Conservation (phyloP, 495 filamentous ascomycete genomes). For the Aspergillus bridgeri region DNA sequence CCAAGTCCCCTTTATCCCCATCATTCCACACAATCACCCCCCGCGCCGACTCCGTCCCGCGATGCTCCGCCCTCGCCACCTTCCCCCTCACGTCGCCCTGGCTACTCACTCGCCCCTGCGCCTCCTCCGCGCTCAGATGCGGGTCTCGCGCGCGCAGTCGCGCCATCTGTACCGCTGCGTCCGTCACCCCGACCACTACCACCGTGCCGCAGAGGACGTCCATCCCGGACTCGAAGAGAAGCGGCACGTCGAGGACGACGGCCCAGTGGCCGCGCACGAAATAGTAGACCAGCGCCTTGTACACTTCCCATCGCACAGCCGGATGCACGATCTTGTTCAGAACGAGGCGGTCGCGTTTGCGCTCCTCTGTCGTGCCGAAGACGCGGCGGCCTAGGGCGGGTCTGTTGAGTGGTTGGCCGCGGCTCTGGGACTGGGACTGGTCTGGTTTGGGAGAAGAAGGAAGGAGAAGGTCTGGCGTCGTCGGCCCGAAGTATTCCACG, state of each 20-base stretch:
- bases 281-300: constrained; percentile 56
- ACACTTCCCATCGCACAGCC: constrained; percentile 73
- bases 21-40: constrained; percentile 91
- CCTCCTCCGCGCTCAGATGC: constrained; percentile 71
- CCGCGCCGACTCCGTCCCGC: constrained; percentile 50
- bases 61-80: constrained; percentile 62
- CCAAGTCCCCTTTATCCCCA: constrained; percentile 62
- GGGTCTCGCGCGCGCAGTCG: constrained; percentile 68
- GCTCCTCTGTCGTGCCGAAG: constrained; percentile 69
- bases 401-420: constrained; percentile 68
- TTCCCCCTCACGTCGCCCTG: constrained; percentile 84
- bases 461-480: constrained; percentile 79
- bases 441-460: constrained; percentile 37
- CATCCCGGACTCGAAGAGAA: constrained; percentile 83
- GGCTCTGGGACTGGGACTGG: constrained; percentile 32
- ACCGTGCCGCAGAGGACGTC: constrained; percentile 79
- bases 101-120: constrained; percentile 72
- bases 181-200: constrained; percentile 75
- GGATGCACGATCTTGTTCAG: constrained; percentile 94
- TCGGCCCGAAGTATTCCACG: constrained; percentile 70
- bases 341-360: constrained; percentile 61
- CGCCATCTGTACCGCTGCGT: constrained; percentile 74
- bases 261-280: constrained; percentile 77
- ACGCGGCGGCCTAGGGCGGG: constrained; percentile 80
- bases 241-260: constrained; percentile 87